phyloP scores from a whole-genome alignment of 768 basidiomycete species.

The Heimioporus sp. region DNA sequence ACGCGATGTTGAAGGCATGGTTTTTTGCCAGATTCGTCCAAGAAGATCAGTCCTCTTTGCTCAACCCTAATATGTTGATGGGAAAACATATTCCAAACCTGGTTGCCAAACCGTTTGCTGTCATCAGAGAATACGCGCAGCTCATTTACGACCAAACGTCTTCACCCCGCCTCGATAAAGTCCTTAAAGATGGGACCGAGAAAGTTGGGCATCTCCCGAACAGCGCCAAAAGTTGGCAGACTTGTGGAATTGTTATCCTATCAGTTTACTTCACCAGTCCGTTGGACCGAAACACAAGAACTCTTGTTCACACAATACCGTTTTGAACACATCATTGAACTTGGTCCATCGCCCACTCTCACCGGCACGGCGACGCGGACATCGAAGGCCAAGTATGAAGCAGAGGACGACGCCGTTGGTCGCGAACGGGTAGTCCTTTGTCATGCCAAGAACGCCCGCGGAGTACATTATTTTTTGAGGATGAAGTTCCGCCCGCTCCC shows the following conservation, averaged over 20 bases:
- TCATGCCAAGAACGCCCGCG: conserved; percentile 92
- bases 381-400: conserved; percentile 91
- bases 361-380: conserved; percentile 93
- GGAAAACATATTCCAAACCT: conserved; percentile 98
- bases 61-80: conserved; percentile 93
- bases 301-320: conserved; percentile 80
- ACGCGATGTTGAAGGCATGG: not conserved
- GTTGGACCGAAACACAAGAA: conserved; percentile 99
- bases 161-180: conserved; percentile 91
- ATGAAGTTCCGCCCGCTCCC: conserved; percentile 54
- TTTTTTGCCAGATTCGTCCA: conserved; percentile 71
- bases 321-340: conserved; percentile 92
- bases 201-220: conserved; percentile 75
- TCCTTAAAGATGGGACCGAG: conserved; percentile 90
- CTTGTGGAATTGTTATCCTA: conserved; percentile 96
- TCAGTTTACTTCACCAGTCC: conserved; percentile 98
- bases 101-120: conserved; percentile 82
- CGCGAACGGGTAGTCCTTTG: conserved; percentile 82
- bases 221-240: conserved; percentile 94
- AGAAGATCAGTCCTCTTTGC: conserved; percentile 91
- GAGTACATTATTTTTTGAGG: conserved; percentile 97
- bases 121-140: conserved; percentile 85
- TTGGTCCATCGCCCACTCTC: conserved; percentile 95
- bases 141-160: conserved; percentile 96
- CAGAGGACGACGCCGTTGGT: conserved; percentile 79